Evolutionary conservation across 352 stramenopile species (phyloP), one percentile per base, ranked within the genome.

Genomic region (Aphanomyces cochlioides): DNA sequence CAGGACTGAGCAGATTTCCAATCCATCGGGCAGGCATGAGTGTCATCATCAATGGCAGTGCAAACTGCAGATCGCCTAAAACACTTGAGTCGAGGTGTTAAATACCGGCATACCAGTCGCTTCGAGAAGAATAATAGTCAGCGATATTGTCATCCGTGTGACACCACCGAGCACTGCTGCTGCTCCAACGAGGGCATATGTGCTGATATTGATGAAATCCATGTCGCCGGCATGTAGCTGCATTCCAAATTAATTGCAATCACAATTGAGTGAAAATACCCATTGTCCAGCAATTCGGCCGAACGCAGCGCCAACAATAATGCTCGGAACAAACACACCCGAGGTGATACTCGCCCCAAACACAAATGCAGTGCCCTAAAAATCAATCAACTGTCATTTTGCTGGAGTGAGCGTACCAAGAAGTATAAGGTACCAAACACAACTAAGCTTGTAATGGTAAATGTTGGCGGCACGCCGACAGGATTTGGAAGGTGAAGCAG

Each of bases 61-160:
- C 83, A 75, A 96, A 97, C 74, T 69, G 63, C 45, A 69, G 38
- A 48, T 69, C 63, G 3, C 63, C 63, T 69, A 61, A 5, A 53
- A 10, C 56, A 45, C 56, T 7, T 15, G n/a, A 15, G 45, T 53
- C 58, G 59, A 50, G 7, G 45, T 38, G 4, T 43, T 61, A 67
- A 43, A 36, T 17, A 13, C 5, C 10, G 0, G 19, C 73, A 95
- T 89, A 38, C 90, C 89, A 34, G 93, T 97, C 17, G 88, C 85
- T 72, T 98, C 92, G 5, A 97, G 70, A 13, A 98, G 74, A 57
- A 98, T 97, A 53, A 97, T 91, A 13, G 88, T 96, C 12, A 98
- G 78, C 13, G 79, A 94, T 54, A 98, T 96, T 10, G 90, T 96
- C 91, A 98, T 97, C 53, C 93, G 77, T 15, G 90, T 83, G 77